Evolutionary conservation across 768 basidiomycete genomes (phyloP).

Genomic region (Suillus decipiens): DNA sequence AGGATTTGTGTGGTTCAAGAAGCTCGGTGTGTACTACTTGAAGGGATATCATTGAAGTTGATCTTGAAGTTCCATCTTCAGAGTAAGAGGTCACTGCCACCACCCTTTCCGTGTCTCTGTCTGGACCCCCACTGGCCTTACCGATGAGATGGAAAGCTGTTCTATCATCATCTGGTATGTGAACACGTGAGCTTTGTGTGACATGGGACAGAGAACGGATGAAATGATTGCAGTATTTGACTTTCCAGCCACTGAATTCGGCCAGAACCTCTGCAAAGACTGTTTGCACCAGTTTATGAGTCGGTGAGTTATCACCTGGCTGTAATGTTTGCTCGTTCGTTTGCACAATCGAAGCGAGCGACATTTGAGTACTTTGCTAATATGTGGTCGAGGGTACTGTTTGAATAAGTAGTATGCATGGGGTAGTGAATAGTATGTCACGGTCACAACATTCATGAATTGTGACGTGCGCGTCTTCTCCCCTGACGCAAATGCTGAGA

Average conservation of each 20-base stretch:
- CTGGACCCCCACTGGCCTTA: neutral
- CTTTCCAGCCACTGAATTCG: slow-evolving; percentile 5
- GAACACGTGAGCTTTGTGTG: slow-evolving; percentile 5
- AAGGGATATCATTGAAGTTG: slow-evolving; percentile 4
- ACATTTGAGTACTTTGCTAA: neutral
- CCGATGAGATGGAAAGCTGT: neutral
- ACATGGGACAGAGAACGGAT: neutral
- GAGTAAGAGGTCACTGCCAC: neutral
- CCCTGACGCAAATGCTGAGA: neutral
- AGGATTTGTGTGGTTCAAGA: slow-evolving; percentile 38
- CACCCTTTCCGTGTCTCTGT: neutral
- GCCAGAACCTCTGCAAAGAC: slow-evolving; percentile 1
- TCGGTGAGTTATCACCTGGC: neutral
- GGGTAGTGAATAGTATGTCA: neutral
- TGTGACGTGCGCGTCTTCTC: slow-evolving; percentile 1
- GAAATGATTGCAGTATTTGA: slow-evolving; percentile 5
- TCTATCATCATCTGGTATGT: neutral
- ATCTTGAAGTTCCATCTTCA: neutral
- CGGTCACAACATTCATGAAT: neutral
- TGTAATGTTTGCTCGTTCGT: neutral
- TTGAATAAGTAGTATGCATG: neutral
- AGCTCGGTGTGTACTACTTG: neutral
- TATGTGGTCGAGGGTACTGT: neutral
- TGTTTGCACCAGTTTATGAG: neutral
- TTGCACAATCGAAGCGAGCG: neutral